phyloP scores from a whole-genome alignment of 139 green algal species.

The Haematococcus lacustris region DNA sequence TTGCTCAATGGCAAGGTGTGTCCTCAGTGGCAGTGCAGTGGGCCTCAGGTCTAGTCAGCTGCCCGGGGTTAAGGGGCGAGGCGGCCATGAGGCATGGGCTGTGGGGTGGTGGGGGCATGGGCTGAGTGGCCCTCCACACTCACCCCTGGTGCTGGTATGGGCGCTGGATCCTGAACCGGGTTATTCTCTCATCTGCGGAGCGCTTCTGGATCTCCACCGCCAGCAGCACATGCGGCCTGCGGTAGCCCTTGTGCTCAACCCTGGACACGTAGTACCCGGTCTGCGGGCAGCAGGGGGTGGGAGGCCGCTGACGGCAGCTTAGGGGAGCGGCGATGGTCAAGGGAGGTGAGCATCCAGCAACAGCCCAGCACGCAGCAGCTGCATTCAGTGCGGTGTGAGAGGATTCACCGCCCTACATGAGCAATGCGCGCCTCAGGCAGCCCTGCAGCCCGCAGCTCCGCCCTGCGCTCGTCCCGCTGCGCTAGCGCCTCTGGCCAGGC shows the following conservation, averaged over 20 bases:
- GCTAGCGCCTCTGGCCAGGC: constrained; percentile 3
- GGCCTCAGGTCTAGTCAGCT: not conserved
- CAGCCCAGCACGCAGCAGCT: not conserved
- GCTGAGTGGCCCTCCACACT: not conserved
- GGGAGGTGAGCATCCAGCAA: not conserved
- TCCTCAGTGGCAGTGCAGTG: not conserved
- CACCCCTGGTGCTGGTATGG: constrained; percentile 14
- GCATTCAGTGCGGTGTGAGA: not conserved
- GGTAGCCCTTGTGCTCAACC: constrained; percentile 6
- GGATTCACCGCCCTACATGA: not conserved
- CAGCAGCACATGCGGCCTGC: constrained; percentile 18
- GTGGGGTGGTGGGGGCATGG: not conserved
- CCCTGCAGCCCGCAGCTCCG: constrained; percentile 10
- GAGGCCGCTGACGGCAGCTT: not conserved
- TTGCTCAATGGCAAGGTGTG: not conserved
- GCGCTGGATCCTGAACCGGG: constrained; percentile 17
- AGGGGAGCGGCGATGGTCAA: not conserved
- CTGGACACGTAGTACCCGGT: constrained; percentile 14
- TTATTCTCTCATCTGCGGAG: not conserved
- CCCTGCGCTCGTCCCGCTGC: constrained; percentile 6
- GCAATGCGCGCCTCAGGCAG: not conserved
- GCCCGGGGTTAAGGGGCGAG: not conserved
- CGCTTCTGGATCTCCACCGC: constrained; percentile 8
- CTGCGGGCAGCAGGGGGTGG: constrained; percentile 3
- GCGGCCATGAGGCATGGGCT: not conserved